A percentile compares a stretch with the other conserved stretches of the same genome.
These are phyloP conservation scores for Ustilago trichophora DNA, from an alignment of 1,284 basidiomycete species.

Conservation along the genomic window DNA sequence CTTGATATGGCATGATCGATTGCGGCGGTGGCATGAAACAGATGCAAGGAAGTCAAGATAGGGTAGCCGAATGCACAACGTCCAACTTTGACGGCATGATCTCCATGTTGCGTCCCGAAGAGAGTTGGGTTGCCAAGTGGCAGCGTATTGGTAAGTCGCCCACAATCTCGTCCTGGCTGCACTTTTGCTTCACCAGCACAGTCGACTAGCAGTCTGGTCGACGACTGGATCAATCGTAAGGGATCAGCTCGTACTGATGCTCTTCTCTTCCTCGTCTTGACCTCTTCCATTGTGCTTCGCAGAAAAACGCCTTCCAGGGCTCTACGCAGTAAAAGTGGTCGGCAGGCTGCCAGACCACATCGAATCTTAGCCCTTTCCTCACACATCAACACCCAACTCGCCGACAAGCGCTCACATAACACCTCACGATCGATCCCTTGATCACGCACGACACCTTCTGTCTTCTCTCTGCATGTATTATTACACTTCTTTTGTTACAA, in stretches of 20 bases:
- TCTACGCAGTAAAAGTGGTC: slow-evolving; percentile 65
- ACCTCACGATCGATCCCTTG: no score
- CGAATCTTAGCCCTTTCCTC: slow-evolving; percentile 18
- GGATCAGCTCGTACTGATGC: slow-evolving; percentile 24
- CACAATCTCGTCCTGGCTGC: no score
- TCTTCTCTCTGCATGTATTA: slow-evolving; percentile 18
- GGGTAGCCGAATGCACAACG: slow-evolving; percentile 88
- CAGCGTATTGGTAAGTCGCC: slow-evolving; percentile 49
- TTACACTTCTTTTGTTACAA: slow-evolving; percentile 9
- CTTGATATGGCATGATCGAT: no score
- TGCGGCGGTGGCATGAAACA: no score
- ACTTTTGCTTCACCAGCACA: no score
- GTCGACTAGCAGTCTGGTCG: no score
- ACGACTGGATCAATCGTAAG: no score
- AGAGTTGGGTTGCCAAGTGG: slow-evolving; percentile 84
- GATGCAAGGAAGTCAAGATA: slow-evolving; percentile 88
- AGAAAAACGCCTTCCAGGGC: slow-evolving; percentile 64
- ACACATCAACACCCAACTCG: no score
- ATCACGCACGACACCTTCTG: not conserved
- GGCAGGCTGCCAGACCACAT: slow-evolving; percentile 58
- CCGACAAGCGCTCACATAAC: no score
- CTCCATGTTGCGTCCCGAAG: slow-evolving; percentile 84
- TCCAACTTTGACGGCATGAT: slow-evolving; percentile 92
- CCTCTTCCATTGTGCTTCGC: not conserved
- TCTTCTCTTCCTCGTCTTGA: not conserved